Conservation (phyloP, 2,329 filamentous ascomycete species). For the Mariannaea sp. region DNA sequence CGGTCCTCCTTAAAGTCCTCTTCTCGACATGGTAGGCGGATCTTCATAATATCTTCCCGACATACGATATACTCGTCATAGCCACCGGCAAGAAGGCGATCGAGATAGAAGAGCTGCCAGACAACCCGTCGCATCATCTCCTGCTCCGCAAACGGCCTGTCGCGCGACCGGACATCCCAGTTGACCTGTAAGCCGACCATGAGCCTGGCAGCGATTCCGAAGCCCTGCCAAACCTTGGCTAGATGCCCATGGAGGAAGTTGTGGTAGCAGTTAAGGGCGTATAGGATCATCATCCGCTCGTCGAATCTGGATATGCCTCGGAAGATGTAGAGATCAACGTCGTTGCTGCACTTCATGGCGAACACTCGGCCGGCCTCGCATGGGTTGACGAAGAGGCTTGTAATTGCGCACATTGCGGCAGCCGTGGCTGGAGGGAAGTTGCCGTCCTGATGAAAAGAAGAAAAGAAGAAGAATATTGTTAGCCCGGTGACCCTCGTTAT, state of each 20-base stretch:
- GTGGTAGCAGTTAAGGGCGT: conserved; percentile 44
- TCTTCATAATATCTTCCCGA: conserved; percentile 45
- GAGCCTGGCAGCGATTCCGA: conserved; percentile 44
- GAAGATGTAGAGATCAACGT: conserved; percentile 48
- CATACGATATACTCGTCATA: conserved; percentile 48
- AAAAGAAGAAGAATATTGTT: no score
- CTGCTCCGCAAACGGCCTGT: conserved; percentile 42
- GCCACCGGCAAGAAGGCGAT: conserved; percentile 46
- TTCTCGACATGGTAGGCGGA: conserved; percentile 45
- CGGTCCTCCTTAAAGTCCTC: conserved; percentile 41
- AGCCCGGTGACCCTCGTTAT: no score
- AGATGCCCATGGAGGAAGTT: conserved; percentile 45
- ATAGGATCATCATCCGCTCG: conserved; percentile 42
- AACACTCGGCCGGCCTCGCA: conserved; percentile 43
- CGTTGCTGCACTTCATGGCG: conserved; percentile 44
- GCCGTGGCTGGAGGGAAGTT: conserved; percentile 43
- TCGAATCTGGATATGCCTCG: conserved; percentile 47
- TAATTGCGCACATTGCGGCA: conserved; percentile 47
- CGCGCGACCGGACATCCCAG: conserved; percentile 42
- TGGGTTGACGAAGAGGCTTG: conserved; percentile 44
- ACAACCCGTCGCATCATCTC: conserved; percentile 45
- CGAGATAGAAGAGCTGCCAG: conserved; percentile 47
- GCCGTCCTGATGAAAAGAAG: conserved; percentile 36
- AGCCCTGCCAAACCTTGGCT: conserved; percentile 48
- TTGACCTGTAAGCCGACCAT: conserved; percentile 48